Evolutionary conservation across 169 alveolate genomes (phyloP), one percentile per base, ranked within the genome.

Genomic region (Neospora caninum): DNA sequence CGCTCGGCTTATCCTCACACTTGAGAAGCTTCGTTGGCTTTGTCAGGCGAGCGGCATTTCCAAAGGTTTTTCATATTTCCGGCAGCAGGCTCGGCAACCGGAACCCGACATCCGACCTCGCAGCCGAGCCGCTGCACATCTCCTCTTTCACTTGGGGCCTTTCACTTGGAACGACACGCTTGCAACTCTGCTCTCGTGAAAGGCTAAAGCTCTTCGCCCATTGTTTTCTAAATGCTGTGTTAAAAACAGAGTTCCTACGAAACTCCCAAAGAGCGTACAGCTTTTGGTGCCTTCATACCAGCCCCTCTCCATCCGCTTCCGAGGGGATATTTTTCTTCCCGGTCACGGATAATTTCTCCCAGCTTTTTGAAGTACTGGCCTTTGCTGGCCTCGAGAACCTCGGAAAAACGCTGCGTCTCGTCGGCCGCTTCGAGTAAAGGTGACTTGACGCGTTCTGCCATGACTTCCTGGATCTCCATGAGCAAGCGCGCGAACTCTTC

Each of bases 271-370:
- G 86, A 10, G 39, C 45, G 86, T 20, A 78, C 45, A 22, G 49
- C 86, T 13, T 78, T 38, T 16, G 86, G 86, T 16, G 86, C 86
- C 86, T 78, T 78, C 86, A n/a, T 78, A 13, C 86, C 86, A 10
- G 86, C 86, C 22, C 86, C 86, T 78, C 86, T 82, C 67, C 89
- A 82, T 13, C 89, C 67, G 31, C 69, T 82, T 1, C 89, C 89
- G 10, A 82, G 67, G 25, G 64, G 53, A 49, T 82, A 31, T 43
- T 82, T 82, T 31, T 82, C 89, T 31, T 82, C 89, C 25, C 67
- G 53, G 13, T 82, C 89, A 22, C 89, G 53, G 67, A 82, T 82
- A 22, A 82, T 38, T 42, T 82, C 89, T 13, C 89, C 64, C 4
- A 82, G 53, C 27, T 82, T 82, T 43, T 42, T 82, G 36, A 82